Evolutionary conservation across 768 basidiomycete species (phyloP).

Genomic region (Xerocomus brunneocitrinus): DNA sequence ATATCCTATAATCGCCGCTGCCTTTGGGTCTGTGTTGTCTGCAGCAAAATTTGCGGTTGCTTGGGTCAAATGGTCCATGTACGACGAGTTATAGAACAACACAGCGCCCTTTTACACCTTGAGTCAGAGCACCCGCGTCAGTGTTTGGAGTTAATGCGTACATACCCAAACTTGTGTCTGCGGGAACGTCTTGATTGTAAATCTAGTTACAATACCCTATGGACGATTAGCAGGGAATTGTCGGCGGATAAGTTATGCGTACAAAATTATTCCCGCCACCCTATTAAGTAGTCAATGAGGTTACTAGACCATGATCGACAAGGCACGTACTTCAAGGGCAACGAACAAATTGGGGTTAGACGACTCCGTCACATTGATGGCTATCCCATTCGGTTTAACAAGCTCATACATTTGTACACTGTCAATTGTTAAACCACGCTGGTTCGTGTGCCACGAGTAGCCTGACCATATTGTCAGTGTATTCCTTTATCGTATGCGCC

Average conservation of each 20-base stretch:
- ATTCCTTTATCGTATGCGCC: too few relatives aligned
- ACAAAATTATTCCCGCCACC: neutral
- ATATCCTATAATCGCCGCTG: neutral
- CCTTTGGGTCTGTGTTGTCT: neutral
- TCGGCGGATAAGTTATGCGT: neutral
- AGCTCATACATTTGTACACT: conserved; percentile 30
- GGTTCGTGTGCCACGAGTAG: too few relatives aligned
- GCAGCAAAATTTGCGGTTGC: neutral
- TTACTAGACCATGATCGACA: neutral
- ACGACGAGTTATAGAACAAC: too few relatives aligned
- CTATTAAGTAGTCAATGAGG: neutral
- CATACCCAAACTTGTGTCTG: too few relatives aligned
- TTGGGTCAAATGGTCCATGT: neutral
- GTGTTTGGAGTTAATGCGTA: too few relatives aligned
- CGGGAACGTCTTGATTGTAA: too few relatives aligned
- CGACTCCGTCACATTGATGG: conserved; percentile 20
- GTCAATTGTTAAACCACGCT: conserved; percentile 40
- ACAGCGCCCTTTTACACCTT: too few relatives aligned
- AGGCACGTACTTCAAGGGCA: conserved; percentile 30
- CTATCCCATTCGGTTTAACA: conserved; percentile 33
- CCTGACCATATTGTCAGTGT: too few relatives aligned
- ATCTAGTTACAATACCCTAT: too few relatives aligned
- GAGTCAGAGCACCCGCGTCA: too few relatives aligned
- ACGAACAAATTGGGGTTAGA: conserved; percentile 17
- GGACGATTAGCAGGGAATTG: too few relatives aligned